These are phyloP conservation scores for Annulohypoxylon maeteangense DNA, from an alignment of 495 filamentous ascomycete species.

Conservation along the genomic window DNA sequence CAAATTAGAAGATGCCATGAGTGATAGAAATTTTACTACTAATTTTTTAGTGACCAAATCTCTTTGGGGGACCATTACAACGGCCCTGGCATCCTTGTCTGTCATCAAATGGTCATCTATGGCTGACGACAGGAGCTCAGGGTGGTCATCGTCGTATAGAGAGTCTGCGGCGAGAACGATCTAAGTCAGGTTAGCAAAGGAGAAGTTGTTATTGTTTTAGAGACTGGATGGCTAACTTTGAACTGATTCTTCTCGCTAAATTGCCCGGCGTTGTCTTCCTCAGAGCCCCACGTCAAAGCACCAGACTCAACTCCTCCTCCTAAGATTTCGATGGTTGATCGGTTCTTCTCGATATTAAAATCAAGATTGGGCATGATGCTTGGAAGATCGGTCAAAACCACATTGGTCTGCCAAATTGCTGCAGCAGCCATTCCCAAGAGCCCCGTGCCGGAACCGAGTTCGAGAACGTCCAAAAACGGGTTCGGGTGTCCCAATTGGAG, in stretches of 20 bases:
- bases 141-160: conserved; percentile 61
- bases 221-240: conserved; percentile 46
- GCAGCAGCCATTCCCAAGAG: conserved; percentile 66
- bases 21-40: conserved; percentile 38
- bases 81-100: conserved; percentile 48
- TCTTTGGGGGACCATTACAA: conserved; percentile 59
- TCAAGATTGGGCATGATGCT: conserved; percentile 57
- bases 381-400: conserved; percentile 60
- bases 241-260: conserved; percentile 51
- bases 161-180: conserved; percentile 58
- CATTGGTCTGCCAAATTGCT: conserved; percentile 53
- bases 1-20: conserved; percentile 46
- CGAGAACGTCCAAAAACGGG: conserved; percentile 54
- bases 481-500: conserved; percentile 34
- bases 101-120: conserved; percentile 53
- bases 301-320: conserved; percentile 53
- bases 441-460: conserved; percentile 73
- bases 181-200: conserved; percentile 38
- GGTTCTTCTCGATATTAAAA: conserved; percentile 54
- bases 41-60: conserved; percentile 55
- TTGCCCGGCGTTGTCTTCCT: conserved; percentile 46
- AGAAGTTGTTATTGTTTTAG: neutral
- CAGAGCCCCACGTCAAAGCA: conserved; percentile 56
- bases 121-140: conserved; percentile 54
- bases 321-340: conserved; percentile 41